These are phyloP conservation scores for Tuber indicum DNA, from an alignment of 495 filamentous ascomycete genomes.

Conservation along the genomic window DNA sequence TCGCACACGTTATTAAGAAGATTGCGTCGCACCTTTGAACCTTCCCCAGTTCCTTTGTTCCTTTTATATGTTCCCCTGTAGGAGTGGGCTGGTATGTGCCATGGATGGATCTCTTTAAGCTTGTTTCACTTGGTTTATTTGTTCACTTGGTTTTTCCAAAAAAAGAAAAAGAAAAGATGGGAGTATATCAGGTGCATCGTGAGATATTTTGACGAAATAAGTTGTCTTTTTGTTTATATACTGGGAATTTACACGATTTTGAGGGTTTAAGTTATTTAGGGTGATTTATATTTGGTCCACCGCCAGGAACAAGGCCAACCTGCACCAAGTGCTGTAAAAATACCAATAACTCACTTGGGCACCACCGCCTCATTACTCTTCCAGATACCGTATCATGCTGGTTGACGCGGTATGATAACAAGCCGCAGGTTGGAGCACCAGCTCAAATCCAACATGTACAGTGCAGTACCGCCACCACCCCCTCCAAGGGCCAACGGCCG, in stretches of 20 bases:
- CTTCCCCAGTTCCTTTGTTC: neutral
- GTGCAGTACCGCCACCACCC: too few relatives aligned
- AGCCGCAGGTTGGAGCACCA: neutral
- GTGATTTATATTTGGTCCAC: neutral
- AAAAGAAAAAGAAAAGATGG: neutral
- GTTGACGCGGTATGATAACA: neutral
- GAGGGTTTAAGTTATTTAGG: neutral
- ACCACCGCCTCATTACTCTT: neutral
- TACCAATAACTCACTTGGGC: neutral
- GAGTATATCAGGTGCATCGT: neutral
- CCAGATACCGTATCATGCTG: neutral
- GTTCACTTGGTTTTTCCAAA: neutral
- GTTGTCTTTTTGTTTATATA: neutral
- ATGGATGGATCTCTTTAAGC: neutral
- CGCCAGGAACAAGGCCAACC: too few relatives aligned
- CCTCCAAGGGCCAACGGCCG: neutral
- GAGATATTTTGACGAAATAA: neutral
- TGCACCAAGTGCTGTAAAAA: neutral
- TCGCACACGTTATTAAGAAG: constrained; percentile 15
- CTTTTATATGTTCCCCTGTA: neutral
- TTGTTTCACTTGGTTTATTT: neutral
- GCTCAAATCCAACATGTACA: neutral
- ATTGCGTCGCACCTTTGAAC: neutral
- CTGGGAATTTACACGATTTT: neutral
- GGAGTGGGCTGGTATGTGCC: neutral